Evolutionary conservation across 2,329 filamentous ascomycete genomes (phyloP).

Genomic region (Clarireedia hainanense): DNA sequence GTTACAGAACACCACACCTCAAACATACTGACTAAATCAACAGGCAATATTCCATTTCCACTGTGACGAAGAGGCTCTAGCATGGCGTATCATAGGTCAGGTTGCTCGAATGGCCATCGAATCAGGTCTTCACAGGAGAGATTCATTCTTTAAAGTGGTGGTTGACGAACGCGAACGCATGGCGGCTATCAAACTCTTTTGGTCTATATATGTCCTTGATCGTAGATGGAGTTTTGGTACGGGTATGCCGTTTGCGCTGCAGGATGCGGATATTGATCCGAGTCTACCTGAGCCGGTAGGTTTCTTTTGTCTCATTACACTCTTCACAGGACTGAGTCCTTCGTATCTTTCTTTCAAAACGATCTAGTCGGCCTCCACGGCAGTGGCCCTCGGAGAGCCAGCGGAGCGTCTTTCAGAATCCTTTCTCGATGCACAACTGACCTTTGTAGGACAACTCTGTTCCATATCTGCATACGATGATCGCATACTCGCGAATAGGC

Average conservation of each 20-base stretch:
- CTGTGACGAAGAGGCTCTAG: constrained; percentile 74
- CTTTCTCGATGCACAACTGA: constrained; percentile 11
- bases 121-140: constrained; percentile 73
- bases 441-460: constrained; percentile 15
- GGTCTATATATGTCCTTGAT: constrained; percentile 80
- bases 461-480: constrained; percentile 77
- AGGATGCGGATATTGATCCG: constrained; percentile 79
- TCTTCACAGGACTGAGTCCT: no score
- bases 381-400: no score
- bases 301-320: constrained; percentile 5
- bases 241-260: constrained; percentile 75
- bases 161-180: constrained; percentile 59
- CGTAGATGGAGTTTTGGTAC: constrained; percentile 85
- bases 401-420: constrained; percentile 13
- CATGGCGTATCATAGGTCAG: constrained; percentile 81
- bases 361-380: no score
- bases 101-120: constrained; percentile 73
- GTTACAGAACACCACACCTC: constrained; percentile 21
- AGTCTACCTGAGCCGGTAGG: constrained; percentile 70
- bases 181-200: constrained; percentile 67
- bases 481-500: constrained; percentile 72
- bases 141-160: constrained; percentile 62
- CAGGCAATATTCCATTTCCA: constrained; percentile 76
- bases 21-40: constrained; percentile 32
- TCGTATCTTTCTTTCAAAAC: no score